A percentile compares a stretch with the other conserved stretches of the same genome.
These are phyloP conservation scores for Amanita subjunquillea DNA, from an alignment of 768 basidiomycete genomes.

Conservation along the genomic window DNA sequence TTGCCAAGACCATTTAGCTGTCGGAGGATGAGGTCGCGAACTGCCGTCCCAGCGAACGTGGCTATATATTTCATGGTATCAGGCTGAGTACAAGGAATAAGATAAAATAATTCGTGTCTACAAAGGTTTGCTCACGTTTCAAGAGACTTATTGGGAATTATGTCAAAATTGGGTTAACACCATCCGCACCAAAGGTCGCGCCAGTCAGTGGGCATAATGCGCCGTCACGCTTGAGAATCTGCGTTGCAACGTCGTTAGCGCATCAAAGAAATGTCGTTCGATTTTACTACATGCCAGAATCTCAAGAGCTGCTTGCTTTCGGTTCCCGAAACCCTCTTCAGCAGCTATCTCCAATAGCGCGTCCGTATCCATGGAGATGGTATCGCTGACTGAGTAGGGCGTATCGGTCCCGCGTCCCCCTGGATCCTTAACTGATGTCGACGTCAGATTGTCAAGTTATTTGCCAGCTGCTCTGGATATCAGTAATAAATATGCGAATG, in stretches of 20 bases:
- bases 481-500: no score
- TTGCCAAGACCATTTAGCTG: no score
- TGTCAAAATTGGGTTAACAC: constrained; percentile 1
- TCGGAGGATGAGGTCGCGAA: background rate
- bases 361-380: no score
- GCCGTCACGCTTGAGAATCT: background rate
- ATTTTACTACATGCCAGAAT: background rate
- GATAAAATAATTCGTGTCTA: background rate
- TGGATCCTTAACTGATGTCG: background rate
- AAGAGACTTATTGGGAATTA: constrained; percentile 5
- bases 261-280: background rate
- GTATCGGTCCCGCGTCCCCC: background rate
- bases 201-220: no score
- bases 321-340: background rate
- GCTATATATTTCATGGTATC: constrained; percentile 5
- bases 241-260: background rate
- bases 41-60: constrained; percentile 6
- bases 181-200: background rate
- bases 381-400: no score
- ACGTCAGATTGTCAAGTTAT: background rate
- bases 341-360: background rate
- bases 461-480: background rate
- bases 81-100: background rate
- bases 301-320: background rate
- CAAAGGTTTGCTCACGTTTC: background rate